Percentiles rank a stretch among this genome's conserved stretches.
phyloP scores from a whole-genome alignment of 1,284 basidiomycete species.

The Trichosporon sp. region DNA sequence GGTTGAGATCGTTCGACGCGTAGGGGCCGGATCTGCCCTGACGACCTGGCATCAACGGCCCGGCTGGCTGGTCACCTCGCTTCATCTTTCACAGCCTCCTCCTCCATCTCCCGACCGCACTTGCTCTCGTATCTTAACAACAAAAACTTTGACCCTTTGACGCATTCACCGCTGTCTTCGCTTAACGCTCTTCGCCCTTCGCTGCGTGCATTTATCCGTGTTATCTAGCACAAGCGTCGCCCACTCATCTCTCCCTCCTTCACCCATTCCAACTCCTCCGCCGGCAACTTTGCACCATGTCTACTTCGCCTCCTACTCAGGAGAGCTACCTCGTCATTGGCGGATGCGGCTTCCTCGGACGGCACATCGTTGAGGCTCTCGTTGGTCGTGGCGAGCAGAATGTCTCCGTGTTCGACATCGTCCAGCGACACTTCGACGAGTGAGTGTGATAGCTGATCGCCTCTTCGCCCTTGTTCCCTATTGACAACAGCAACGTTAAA shows the following conservation, averaged over 20 bases:
- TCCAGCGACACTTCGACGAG: slow-evolving; percentile 69
- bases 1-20: slow-evolving; percentile 2
- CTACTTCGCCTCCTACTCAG: slow-evolving; percentile 19
- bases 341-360: slow-evolving; percentile 84
- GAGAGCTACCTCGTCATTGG: slow-evolving; percentile 67
- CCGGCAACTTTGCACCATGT: slow-evolving; percentile 8
- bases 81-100: background rate
- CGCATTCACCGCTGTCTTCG: background rate
- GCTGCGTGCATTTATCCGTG: background rate
- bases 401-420: slow-evolving; percentile 80
- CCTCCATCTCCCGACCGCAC: background rate
- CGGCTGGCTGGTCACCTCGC: background rate
- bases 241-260: background rate
- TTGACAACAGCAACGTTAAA: slow-evolving; percentile 57
- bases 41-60: background rate
- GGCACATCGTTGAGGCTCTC: slow-evolving; percentile 80
- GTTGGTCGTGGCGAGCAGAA: slow-evolving; percentile 65
- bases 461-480: background rate
- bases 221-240: background rate
- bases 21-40: background rate
- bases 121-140: background rate
- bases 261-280: background rate
- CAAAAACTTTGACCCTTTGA: background rate
- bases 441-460: slow-evolving; percentile 23
- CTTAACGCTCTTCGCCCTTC: background rate